Base-by-base conservation (phyloP, 2,329 filamentous ascomycete genomes). In the Daldinia sp. region DNA sequence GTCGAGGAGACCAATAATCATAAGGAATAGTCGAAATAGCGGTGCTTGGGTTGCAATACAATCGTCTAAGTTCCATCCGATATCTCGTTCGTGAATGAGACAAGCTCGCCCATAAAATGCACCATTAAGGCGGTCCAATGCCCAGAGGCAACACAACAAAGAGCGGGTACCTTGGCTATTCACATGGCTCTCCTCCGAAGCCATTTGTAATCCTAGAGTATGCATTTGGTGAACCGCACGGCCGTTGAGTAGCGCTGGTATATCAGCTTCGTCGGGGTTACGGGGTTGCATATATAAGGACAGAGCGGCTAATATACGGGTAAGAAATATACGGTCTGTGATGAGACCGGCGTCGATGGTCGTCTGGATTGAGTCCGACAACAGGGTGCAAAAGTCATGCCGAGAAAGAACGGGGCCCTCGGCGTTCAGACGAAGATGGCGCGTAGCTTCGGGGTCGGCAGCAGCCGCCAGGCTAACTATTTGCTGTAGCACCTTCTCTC, bases 101-200 rank as follows among this genome's bases (percentile, higher is more conserved):
- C 84, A 82, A 0, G 87, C 84, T 0, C 87, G 79, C 4, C 86
- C 87, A 59, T 87, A 84, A n/a, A 87, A 80, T 0, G 86, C 83
- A 0, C 85, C 81, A 48, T 85, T 85, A 41, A 89, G 79, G 11
- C 85, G 79, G 69, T 90, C 87, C 1, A 89, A 72, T 0, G 85
- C 85, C 85, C 85, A 89, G 0, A 87, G 77, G 5, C 82, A 84
- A 68, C 85, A 88, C 43, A 87, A 86, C 1, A 88, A 68, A 25
- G 71, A 71, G 23, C 68, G 72, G 2, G 78, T 80, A 54, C 83
- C 81, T 2, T 81, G 74, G 23, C 81, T 78, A 39, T 80, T 71
- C 9, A 50, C 47, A 9, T 72, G 63, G 11, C 70, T 71, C 10
- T 74, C 71, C 51, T 73, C 71, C 2, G 74, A 72, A 25, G 72